Evolutionary conservation across 768 basidiomycete genomes (phyloP), one percentile per base, ranked within the genome.

Genomic region (Podaxis sp.): DNA sequence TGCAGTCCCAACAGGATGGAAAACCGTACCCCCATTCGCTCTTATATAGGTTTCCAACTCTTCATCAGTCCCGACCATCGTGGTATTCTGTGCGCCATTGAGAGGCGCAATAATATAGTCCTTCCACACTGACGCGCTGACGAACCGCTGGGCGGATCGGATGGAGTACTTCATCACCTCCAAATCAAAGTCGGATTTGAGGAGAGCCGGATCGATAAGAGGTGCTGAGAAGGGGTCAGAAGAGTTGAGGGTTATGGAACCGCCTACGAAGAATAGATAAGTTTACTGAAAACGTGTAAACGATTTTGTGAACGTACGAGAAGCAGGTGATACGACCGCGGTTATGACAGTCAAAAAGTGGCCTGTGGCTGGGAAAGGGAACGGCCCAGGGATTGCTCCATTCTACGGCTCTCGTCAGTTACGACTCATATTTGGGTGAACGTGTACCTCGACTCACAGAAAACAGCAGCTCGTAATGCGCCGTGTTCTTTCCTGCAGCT

Each of bases 121-220:
- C 23, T 68, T 62, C 68, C 69, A 75, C 9, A 70, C 65, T 4
- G 54, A 47, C 1, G 65, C 67, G n/a, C 54, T 23, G 14, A 70
- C 44, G 52, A 75, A 72, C 13, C 58, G 50, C 36, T 65, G 63
- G 0, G 64, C 68, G 38, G 64, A 63, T 51, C 68, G 68, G 35
- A 75, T 62, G 6, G 68, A 65, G 46, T 71, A 68, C 2, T 70
- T 63, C 61, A 75, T 55, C 0, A 67, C 66, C 35, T 68, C 62
- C 4, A 72, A 67, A 57, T 77, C 78, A 38, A 74, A 71, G 1
- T 61, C 50, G 6, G 70, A 70, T 32, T 57, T 67, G 21, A 81
- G 71, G 68, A 80, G 77, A 50, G 76, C 75, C 3, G 82, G 80
- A 64, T 87, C 75, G 66, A 87, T 82, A 28, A 73, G 55, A 0